Conservation (phyloP, 768 basidiomycete genomes). For the Pholiota conissans region DNA sequence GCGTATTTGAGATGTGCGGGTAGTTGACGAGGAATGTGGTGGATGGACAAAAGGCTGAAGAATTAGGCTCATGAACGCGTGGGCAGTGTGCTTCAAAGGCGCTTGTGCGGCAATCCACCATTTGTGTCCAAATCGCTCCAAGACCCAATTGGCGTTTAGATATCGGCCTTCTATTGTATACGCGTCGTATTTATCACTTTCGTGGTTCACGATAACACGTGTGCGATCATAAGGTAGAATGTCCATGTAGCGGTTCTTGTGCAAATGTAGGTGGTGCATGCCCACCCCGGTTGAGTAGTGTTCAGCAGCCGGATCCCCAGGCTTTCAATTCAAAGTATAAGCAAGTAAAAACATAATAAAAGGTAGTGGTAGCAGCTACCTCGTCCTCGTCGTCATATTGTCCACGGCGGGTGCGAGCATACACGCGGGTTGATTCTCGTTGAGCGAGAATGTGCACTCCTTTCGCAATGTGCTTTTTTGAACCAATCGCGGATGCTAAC, state of each 20-base stretch:
- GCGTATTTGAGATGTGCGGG: constrained; percentile 48
- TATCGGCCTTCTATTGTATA: constrained; percentile 44
- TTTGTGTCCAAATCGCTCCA: constrained; percentile 67
- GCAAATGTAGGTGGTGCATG: constrained; percentile 38
- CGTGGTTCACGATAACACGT: constrained; percentile 53
- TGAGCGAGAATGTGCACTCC: constrained; percentile 35
- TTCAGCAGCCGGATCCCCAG: constrained; percentile 27
- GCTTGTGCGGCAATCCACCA: constrained; percentile 90
- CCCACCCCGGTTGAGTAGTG: constrained; percentile 64
- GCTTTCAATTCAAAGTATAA: not conserved
- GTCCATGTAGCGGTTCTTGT: constrained; percentile 69
- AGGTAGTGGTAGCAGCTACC: not conserved
- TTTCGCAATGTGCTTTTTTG: constrained; percentile 20
- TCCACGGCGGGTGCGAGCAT: constrained; percentile 25
- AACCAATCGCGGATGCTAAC: constrained; percentile 25
- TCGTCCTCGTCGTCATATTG: constrained; percentile 15
- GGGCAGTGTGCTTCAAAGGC: constrained; percentile 65
- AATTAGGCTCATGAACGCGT: constrained; percentile 76
- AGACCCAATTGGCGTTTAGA: constrained; percentile 86
- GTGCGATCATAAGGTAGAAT: constrained; percentile 84
- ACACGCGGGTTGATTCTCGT: constrained; percentile 35
- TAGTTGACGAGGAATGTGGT: constrained; percentile 6
- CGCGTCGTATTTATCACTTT: not conserved
- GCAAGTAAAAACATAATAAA: not conserved
- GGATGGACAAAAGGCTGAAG: constrained; percentile 45